Base-by-base conservation (phyloP, 2,329 filamentous ascomycete genomes). In the Monosporascus ibericus region DNA sequence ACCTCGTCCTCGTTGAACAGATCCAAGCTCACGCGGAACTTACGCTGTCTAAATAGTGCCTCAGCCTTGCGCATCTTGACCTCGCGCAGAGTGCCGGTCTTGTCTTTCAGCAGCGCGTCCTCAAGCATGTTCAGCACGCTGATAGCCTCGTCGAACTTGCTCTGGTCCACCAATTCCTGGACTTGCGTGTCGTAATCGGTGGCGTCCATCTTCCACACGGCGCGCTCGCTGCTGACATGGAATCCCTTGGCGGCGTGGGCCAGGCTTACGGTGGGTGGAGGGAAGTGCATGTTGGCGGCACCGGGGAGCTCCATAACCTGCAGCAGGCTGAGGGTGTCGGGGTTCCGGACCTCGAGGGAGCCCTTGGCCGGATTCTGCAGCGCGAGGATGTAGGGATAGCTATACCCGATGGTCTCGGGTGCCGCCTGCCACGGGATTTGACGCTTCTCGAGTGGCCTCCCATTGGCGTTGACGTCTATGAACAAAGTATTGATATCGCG, bases 401-500 rank as follows among this genome's bases (percentile, higher is more conserved):
- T 96, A 69, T 96, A 99, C 22, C 92, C 94, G 54, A 99, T 86
- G 52, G 87, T 87, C 63, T 96, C 92, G 1, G 94, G 95, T 1
- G 92, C 90, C 36, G 82, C 77, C 42, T 85, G 82, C 94, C 94
- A 99, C 1, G 91, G 91, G n/a, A 99, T 85, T 67, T 97, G 92
- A 51, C 87, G 80, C 69, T 89, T 90, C 44, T 92, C 87, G 36
- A 95, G 68, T 0, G 91, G 80, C 60, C 90, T 92, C 5, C 92
- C 94, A 30, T 90, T 80, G 11, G 87, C 82, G 53, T 94, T 87
- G 58, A 96, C 82, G 53, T 94, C 87, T 59, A 96, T 88, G 67
- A 99, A 99, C 49, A 96, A 75, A 1, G 92, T 95, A 68, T 96
- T 95, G 63, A 96, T 90, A 62, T 99, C 94, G 69, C 95, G 96